Evolutionary conservation across 2,329 filamentous ascomycete genomes (phyloP).

Genomic region (Fusarium newnesense): DNA sequence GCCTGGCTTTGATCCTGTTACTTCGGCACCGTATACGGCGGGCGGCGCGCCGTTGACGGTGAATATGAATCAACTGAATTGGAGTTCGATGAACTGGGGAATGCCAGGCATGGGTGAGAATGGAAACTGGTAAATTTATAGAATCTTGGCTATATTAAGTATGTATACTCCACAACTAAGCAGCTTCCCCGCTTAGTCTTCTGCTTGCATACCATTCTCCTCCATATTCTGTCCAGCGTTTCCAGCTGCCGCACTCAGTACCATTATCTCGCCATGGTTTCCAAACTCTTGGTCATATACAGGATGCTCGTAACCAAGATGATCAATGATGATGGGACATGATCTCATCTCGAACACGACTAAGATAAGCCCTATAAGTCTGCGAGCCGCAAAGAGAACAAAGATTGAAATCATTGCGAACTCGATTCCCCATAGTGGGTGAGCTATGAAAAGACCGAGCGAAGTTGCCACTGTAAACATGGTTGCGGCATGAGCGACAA

Average conservation of each 20-base stretch:
- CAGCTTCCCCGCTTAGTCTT: background rate
- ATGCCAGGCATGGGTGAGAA: fast-evolving
- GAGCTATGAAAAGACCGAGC: background rate
- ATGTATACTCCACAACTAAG: too few relatives aligned
- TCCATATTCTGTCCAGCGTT: background rate
- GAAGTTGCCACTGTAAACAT: fast-evolving
- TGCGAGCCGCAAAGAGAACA: fast-evolving
- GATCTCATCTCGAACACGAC: background rate
- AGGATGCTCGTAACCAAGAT: fast-evolving
- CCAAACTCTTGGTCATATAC: fast-evolving
- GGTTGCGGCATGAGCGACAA: too few relatives aligned
- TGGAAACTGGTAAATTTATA: background rate
- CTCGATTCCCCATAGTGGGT: fast-evolving
- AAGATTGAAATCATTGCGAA: background rate
- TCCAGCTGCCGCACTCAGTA: background rate
- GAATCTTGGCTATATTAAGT: too few relatives aligned
- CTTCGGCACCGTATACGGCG: fast-evolving
- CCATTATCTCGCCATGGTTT: background rate
- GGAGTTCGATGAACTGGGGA: constrained; percentile 1
- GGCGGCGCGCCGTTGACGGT: background rate
- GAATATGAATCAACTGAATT: background rate
- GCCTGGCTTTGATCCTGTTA: fast-evolving
- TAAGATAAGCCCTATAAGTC: fast-evolving
- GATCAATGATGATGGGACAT: background rate
- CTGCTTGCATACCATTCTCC: background rate